Evolutionary conservation across 441 rosid genomes (phyloP), one percentile per base, ranked within the genome.

Genomic region (Rhodomyrtus psidioides): DNA sequence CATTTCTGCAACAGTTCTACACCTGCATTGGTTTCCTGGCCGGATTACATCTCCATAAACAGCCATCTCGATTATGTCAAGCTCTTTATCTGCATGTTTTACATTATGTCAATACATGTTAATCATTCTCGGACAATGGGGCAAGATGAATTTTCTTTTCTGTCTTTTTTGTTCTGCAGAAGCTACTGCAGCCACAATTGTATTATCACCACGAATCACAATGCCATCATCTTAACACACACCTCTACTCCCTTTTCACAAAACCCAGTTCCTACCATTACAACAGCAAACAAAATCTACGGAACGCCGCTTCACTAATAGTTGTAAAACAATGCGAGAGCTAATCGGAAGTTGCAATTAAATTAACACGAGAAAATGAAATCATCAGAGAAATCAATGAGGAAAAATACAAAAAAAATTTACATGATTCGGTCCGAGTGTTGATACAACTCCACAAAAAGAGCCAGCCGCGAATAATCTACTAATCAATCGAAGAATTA

Each of bases 21-120:
- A 95, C 39, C 93, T 94, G 87, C 98, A 95, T 84, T 94, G 92
- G 62, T 95, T 95, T 84, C 97, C 99, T 8, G 98, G 96, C 83
- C 97, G 93, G 74, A 92, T 88, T 39, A 97, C 96, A 84, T 97
- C 96, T 55, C 98, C 99, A 83, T 94, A 97, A 86, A 95, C 98
- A 28, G 98, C 98, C 98, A 94, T 95, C 93, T 97, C 98, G 8
- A 95, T 94, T 84, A 90, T 76, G 97, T 96, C 90, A 96, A 88
- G 87, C 92, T 96, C 99, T 92, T 90, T 94, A 74, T 95, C 97
- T 95, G 92, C 86, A 92, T 46, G 84, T 57, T 12, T 21, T 39
- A n/a, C 79, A 70, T 70, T 10, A 70, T 12, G 49, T 70, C 79
- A 70, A 70, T 24, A 39, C 79, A 21, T 3, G 79, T 46, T 21